These are phyloP conservation scores for Cylindrotheca closterium DNA, from an alignment of 108 stramenopile species.

Conservation along the genomic window DNA sequence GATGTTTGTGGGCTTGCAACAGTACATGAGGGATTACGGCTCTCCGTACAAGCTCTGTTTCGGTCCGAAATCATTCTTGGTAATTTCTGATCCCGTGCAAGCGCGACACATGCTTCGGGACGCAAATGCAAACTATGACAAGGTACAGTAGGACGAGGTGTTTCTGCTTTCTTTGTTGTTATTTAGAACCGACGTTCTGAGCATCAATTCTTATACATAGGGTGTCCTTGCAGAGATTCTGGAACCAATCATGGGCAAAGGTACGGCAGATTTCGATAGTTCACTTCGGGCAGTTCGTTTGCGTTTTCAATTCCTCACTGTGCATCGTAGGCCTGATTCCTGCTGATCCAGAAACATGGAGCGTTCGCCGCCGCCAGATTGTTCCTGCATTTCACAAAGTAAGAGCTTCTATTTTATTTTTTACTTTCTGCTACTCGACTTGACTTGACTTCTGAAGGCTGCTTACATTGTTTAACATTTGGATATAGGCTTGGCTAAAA, in stretches of 20 bases:
- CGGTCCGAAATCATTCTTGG: conserved; percentile 94
- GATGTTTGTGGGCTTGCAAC: conserved; percentile 90
- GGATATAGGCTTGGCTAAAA: conserved; percentile 79
- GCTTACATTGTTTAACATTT: no score
- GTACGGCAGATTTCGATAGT: no score
- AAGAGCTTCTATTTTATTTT: not conserved
- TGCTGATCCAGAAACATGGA: conserved; percentile 95
- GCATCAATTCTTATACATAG: conserved; percentile 25
- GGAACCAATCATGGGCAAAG: conserved; percentile 94
- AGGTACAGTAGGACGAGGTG: conserved; percentile 36
- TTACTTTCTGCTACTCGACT: not conserved
- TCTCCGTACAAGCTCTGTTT: conserved; percentile 96
- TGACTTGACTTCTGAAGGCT: no score
- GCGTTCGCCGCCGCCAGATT: conserved; percentile 83
- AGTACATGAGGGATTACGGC: conserved; percentile 79
- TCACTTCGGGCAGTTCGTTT: no score
- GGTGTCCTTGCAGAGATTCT: conserved; percentile 88
- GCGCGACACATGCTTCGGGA: conserved; percentile 85
- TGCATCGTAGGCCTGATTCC: conserved; percentile 57
- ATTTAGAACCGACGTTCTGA: no score
- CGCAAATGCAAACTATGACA: conserved; percentile 85
- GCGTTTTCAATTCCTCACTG: no score
- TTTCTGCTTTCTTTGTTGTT: not conserved
- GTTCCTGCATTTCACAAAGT: conserved; percentile 94
- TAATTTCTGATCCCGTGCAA: conserved; percentile 91